These are phyloP conservation scores for Candida oleophila DNA, from an alignment of 805 yeast species.

Conservation along the genomic window DNA sequence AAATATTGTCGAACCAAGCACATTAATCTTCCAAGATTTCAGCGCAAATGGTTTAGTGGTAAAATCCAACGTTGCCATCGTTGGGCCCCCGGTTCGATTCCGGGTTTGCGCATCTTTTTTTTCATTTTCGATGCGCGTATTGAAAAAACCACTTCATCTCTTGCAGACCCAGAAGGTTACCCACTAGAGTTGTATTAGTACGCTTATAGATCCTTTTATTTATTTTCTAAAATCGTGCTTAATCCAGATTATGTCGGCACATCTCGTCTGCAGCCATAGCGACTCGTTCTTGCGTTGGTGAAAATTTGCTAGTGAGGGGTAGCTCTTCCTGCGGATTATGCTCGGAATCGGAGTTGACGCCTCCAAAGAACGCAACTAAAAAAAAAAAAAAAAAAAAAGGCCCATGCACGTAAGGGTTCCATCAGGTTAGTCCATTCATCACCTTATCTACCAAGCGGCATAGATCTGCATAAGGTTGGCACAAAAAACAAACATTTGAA, in stretches of 20 bases:
- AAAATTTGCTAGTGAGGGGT: neutral
- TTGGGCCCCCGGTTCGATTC: slow-evolving; percentile 7
- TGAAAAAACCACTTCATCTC: neutral
- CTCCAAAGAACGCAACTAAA: neutral
- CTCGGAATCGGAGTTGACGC: neutral
- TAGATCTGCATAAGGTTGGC: too few species aligned
- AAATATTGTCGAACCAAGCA: too few species aligned
- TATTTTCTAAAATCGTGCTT: too few species aligned
- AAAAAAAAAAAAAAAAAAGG: neutral
- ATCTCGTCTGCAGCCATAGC: too few species aligned
- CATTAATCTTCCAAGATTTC: neutral
- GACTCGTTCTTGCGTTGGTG: too few species aligned
- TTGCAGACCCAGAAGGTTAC: neutral
- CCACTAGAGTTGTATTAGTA: too few species aligned
- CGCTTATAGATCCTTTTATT: too few species aligned
- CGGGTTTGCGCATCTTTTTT: slow-evolving; percentile 5
- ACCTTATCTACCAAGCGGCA: too few species aligned
- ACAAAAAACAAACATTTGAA: too few species aligned
- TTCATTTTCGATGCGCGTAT: neutral
- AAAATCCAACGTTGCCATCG: slow-evolving; percentile 6
- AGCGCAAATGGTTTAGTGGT: slow-evolving; percentile 5
- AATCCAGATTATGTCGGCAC: too few species aligned
- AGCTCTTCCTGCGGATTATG: neutral
- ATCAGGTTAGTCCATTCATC: too few species aligned
- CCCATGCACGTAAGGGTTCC: neutral